Base-by-base conservation (phyloP, 129 eudicot genomes). In the Silybum marianum region DNA sequence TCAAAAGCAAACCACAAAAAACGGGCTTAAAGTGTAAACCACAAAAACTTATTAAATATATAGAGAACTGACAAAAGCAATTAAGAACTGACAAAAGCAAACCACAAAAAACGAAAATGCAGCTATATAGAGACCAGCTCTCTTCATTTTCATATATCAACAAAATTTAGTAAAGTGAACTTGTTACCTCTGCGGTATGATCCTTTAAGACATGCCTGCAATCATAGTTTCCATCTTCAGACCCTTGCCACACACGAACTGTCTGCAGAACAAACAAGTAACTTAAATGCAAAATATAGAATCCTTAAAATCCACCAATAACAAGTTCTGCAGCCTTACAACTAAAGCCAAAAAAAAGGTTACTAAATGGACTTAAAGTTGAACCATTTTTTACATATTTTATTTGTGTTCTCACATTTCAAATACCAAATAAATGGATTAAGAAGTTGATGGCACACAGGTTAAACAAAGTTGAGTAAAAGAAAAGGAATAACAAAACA, bases 181-280 rank as follows among this genome's bases (percentile, higher is more conserved):
- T 70, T 22, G 63, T 63, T 87, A 95, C 99, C 98, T 92, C 98
- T 4, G 95, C 93, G 26, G 93, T 89, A 85, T 95, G 99, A 84
- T 95, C 99, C 88, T 76, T 95, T 63, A 95, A 78, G 80, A 87
- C 81, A 72, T 93, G 94, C 83, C 85, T 86, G 81, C 99, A 92
- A 65, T 91, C 89, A 77, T 93, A 95, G 34, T 84, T 88, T 82
- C 98, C 99, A 79, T 84, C 78, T 67, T 95, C 99, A 73, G 98
- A 92, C 70, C 88, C 95, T 88, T 88, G 88, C 99, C 99, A 95
- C 32, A 95, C 81, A 22, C 99, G 90, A 58, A 95, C 99, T 5
- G 99, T 95, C 99, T 95, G 97, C 71, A 82, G 68, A 81, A 39
- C 74, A 18, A 82, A 4, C 69, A 73, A 42, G 36, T 42, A 40